Evolutionary conservation across 768 basidiomycete genomes (phyloP), one percentile per base, ranked within the genome.

Genomic region (Phlebiopsis flavidoalba): DNA sequence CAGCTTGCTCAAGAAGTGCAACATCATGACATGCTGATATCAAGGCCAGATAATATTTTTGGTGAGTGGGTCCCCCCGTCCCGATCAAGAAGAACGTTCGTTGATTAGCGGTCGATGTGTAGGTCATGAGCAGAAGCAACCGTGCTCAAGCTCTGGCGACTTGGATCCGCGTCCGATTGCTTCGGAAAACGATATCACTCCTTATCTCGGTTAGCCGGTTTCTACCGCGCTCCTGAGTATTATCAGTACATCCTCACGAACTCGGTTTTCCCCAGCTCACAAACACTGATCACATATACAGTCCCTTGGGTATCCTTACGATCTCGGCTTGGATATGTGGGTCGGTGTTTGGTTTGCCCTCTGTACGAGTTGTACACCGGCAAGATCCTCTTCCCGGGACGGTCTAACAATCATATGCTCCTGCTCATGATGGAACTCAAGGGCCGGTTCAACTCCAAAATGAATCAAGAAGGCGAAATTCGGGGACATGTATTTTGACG

Each of bases 281-380:
- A 31, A 36, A 53, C 17, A 10, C 52, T 53, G 15, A 55, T 45
- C 10, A 14, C 37, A 6, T 6, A 21, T 55, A 19, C 60, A 36
- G 98, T 95, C 98, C 69, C 86, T 99, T 59, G 97, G 97, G 35
- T 83, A 91, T 33, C 95, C 96, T 0, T 98, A 98, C 68, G 97
- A 98, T 75, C 81, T 99, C 26, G 96, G 98, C 69, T 97, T 33
- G 98, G 97, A 97, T 95, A 95, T 8, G 87, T 96, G 98, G 97
- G 97, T 96, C 95, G 8, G 87, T n/a, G n/a, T n/a, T 96, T 60
- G 97, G 95, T 1, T n/a, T 98, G 96, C 74, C 98, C 97, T 7
- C 79, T 99, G n/a, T 96, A 93, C 70, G 93, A 95, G 69, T 77
- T 95, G 15, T 96, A 94, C 75, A 95, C 94, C 1, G 94, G 93